phyloP scores from a whole-genome alignment of 345 rosid species.

The Populus pruinosa region DNA sequence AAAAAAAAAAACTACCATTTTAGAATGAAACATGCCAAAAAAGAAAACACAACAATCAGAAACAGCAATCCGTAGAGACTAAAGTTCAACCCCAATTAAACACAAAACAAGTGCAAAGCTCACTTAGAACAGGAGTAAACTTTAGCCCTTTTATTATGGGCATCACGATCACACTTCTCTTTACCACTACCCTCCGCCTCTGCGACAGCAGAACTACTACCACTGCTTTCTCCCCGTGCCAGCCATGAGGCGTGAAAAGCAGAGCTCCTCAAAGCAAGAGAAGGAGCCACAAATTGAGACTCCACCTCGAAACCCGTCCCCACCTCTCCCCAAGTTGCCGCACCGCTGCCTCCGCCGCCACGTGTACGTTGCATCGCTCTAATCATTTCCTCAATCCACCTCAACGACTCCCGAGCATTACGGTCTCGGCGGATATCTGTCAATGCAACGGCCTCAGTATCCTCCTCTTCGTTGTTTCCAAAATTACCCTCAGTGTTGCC shows the following conservation, averaged over 20 bases:
- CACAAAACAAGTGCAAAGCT: slow-evolving; percentile 23
- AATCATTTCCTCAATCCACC: slow-evolving; percentile 38
- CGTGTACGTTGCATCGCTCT: slow-evolving; percentile 7
- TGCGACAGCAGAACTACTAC: slow-evolving; percentile 20
- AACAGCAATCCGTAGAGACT: neutral
- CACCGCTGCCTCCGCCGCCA: slow-evolving; percentile 11
- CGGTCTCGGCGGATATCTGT: slow-evolving; percentile 1
- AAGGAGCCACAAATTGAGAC: neutral
- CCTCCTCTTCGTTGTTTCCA: slow-evolving; percentile 20
- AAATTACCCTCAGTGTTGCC: slow-evolving; percentile 26
- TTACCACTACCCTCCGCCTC: slow-evolving; percentile 19
- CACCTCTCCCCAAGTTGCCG: slow-evolving; percentile 21
- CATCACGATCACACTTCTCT: slow-evolving; percentile 37
- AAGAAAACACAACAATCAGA: neutral
- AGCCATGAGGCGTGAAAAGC: slow-evolving; percentile 15
- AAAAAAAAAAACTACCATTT: neutral
- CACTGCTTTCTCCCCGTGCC: slow-evolving; percentile 61
- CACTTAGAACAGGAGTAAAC: slow-evolving; percentile 49
- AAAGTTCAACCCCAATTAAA: neutral
- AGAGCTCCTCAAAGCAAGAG: slow-evolving; percentile 17
- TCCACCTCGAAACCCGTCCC: slow-evolving; percentile 7
- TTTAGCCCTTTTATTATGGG: slow-evolving; percentile 74
- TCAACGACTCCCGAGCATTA: slow-evolving; percentile 16
- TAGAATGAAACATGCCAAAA: no score
- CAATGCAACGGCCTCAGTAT: slow-evolving; percentile 12